Evolutionary conservation across 176 grass and related monocot species (phyloP).

Genomic region (Carex cristatella): DNA sequence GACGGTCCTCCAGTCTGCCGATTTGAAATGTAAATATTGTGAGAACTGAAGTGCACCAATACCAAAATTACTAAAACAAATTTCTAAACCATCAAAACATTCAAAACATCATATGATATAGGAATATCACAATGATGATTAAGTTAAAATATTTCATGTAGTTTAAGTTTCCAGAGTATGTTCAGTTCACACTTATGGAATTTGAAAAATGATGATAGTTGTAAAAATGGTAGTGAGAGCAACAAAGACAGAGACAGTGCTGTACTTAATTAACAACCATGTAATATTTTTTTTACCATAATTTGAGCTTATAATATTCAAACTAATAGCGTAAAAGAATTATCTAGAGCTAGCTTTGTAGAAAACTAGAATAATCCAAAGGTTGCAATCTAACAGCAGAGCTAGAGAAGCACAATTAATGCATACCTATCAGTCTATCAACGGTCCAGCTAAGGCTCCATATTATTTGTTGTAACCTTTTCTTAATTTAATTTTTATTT

Average conservation of each 20-base stretch:
- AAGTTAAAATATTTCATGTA: background rate
- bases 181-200: background rate
- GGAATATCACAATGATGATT: background rate
- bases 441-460: background rate
- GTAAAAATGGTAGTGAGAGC: background rate
- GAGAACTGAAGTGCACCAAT: background rate
- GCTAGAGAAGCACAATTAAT: background rate
- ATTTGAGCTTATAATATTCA: background rate
- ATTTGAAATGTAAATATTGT: background rate
- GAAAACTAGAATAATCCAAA: conserved; percentile 8
- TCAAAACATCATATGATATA: background rate
- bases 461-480: conserved; percentile 2
- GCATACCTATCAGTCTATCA: background rate
- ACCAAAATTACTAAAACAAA: background rate
- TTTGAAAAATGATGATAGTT: background rate
- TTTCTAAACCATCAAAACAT: background rate
- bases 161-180: background rate
- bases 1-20: conserved; percentile 53
- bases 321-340: background rate
- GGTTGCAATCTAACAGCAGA: conserved; percentile 25
- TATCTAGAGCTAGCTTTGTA: background rate
- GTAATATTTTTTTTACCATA: background rate
- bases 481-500: background rate
- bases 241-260: background rate
- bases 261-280: background rate